Base-by-base conservation (phyloP, 2,329 filamentous ascomycete genomes). In the Cladosporium sp. region DNA sequence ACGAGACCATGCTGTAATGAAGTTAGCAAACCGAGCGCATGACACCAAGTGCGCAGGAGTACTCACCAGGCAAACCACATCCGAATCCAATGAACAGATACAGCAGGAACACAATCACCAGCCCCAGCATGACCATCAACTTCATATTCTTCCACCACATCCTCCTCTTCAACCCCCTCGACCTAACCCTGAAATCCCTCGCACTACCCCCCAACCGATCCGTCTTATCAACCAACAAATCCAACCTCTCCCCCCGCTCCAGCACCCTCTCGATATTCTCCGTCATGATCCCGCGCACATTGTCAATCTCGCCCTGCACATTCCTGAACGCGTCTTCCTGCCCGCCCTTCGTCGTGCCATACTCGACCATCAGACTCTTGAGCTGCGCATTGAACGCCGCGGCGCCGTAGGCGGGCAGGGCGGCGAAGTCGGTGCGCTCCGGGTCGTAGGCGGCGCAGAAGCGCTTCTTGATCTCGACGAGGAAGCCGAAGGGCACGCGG, bases 91-190 rank as follows among this genome's bases (percentile, higher is more conserved):
- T 78, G 60, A 88, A 82, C 10, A 89, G 64, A 66, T 88, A 89
- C 3, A 87, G 64, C 69, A 88, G 71, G 64, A 88, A 87, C 8
- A 88, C 69, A 22, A 93, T 72, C 1, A 91, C 89, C 42, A 96
- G 66, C 3, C 72, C 77, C 56, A 91, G 66, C 61, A 98, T 70
- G 6, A 82, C 85, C 90, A 97, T 95, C 61, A 98, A 73, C 75
- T 95, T 95, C 43, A 95, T 81, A 70, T 98, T 97, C 84, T 97
- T 97, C 92, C 92, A 97, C 93, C 93, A 98, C 93, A 98, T 97
- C 72, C 86, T 81, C 66, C 95, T 81, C 74, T 93, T 87, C 62
- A 98, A 71, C 1, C 89, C 90, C 22, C 90, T 77, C 68, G 87
- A 95, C 61, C 92, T 79, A 14, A 97, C 85, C 49, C 93, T 78